These are phyloP conservation scores for Allomyces javanicus DNA, from an alignment of 192 early-diverging fungal species.

Conservation along the genomic window DNA sequence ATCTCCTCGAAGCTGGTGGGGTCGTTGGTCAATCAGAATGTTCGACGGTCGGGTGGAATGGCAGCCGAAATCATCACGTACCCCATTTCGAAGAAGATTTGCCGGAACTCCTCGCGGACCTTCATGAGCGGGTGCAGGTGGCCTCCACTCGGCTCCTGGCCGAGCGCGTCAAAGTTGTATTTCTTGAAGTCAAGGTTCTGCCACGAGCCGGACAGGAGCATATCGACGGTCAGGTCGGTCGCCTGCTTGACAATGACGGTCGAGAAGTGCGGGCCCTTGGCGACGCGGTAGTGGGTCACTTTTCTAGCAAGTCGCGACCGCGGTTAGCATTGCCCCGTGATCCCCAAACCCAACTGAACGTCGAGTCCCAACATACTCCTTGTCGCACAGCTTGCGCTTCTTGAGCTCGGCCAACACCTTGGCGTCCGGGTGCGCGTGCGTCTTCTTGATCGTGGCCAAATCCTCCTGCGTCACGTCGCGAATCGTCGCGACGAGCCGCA, in stretches of 20 bases:
- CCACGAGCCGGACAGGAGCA: conserved; percentile 85
- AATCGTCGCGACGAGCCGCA: conserved; percentile 57
- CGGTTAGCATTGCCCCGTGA: neutral
- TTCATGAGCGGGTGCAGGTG: conserved; percentile 97
- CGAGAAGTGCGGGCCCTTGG: conserved; percentile 78
- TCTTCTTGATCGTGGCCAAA: conserved; percentile 41
- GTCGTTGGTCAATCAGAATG: neutral
- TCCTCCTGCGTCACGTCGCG: conserved; percentile 65
- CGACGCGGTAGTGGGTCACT: conserved; percentile 55
- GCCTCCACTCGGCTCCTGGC: conserved; percentile 60
- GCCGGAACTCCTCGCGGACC: conserved; percentile 93
- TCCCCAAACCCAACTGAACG: neutral
- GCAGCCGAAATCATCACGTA: conserved; percentile 5
- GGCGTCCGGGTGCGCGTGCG: conserved; percentile 37
- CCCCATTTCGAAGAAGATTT: conserved; percentile 98
- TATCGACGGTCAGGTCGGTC: conserved; percentile 84
- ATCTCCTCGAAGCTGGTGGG: conserved; percentile 69
- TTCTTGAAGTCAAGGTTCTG: conserved; percentile 87
- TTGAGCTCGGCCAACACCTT: conserved; percentile 55
- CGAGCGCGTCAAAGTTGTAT: conserved; percentile 91
- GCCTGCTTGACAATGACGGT: conserved; percentile 67
- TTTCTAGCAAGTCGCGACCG: conserved; percentile 21
- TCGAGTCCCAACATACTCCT: conserved; percentile 24
- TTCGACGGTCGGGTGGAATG: neutral
- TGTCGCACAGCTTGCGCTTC: conserved; percentile 50